phyloP scores from a whole-genome alignment of 2,329 filamentous ascomycete genomes.

The Talaromyces sp. region DNA sequence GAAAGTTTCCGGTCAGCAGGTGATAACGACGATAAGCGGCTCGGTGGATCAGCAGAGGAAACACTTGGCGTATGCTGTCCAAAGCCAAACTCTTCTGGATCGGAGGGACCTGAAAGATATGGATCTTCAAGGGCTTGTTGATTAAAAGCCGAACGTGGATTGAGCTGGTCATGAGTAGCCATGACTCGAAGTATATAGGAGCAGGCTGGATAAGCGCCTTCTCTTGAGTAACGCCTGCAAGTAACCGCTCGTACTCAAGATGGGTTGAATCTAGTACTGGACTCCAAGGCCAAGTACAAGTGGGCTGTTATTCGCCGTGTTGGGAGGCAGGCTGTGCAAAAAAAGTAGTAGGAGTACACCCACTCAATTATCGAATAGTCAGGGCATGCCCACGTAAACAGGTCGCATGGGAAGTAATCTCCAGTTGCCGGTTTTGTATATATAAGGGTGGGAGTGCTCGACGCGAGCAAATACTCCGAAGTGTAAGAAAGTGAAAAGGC shows the following conservation, averaged over 20 bases:
- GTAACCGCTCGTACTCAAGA: background rate
- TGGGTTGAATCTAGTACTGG: background rate
- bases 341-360: conserved; percentile 1
- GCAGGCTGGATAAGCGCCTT: conserved; percentile 6
- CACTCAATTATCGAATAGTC: background rate
- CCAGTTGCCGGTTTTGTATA: background rate
- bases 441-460: background rate
- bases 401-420: background rate
- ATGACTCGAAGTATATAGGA: conserved; percentile 7
- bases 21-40: conserved; percentile 29
- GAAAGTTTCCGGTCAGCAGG: conserved; percentile 20
- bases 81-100: conserved; percentile 36
- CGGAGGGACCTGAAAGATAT: conserved; percentile 38
- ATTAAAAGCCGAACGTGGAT: conserved; percentile 26
- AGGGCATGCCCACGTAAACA: background rate
- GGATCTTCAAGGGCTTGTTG: conserved; percentile 35
- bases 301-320: background rate
- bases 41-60: conserved; percentile 8
- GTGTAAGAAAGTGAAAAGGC: background rate
- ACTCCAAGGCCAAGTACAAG: background rate
- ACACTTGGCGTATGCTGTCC: conserved; percentile 13
- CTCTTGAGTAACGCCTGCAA: background rate
- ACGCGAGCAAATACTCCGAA: background rate
- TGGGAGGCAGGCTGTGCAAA: background rate
- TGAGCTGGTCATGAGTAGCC: conserved; percentile 16